Conservation (phyloP, 805 yeast species). For the Komagataella pastoris region DNA sequence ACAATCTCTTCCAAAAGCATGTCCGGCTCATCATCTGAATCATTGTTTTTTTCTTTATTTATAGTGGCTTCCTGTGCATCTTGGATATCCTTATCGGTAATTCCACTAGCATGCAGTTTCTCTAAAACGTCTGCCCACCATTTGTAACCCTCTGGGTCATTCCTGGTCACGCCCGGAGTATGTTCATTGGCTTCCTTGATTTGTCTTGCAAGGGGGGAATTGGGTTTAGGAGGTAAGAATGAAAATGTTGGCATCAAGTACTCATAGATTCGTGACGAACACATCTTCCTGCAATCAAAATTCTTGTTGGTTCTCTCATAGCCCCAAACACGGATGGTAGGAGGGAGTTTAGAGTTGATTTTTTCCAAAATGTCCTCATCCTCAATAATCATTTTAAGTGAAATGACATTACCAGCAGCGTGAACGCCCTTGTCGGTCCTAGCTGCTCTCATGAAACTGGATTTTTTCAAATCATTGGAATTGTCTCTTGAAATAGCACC, state of each 20-base stretch:
- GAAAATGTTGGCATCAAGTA: slow-evolving; percentile 87
- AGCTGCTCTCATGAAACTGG: slow-evolving; percentile 79
- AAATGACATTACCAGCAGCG: slow-evolving; percentile 89
- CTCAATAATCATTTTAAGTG: slow-evolving; percentile 73
- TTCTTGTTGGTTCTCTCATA: slow-evolving; percentile 77
- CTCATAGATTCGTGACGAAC: slow-evolving; percentile 93
- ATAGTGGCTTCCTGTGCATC: slow-evolving; percentile 21
- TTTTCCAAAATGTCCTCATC: slow-evolving; percentile 62
- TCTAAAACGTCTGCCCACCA: slow-evolving; percentile 53
- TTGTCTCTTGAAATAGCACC: slow-evolving; percentile 85
- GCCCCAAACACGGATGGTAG: slow-evolving; percentile 87
- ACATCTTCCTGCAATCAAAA: slow-evolving; percentile 90
- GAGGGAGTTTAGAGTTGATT: slow-evolving; percentile 69
- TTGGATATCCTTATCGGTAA: slow-evolving; percentile 23
- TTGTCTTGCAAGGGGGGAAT: slow-evolving; percentile 47
- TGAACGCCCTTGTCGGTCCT: slow-evolving; percentile 94
- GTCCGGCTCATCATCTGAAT: slow-evolving; percentile 17
- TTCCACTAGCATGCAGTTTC: slow-evolving; percentile 23
- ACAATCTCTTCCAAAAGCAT: slow-evolving; percentile 14
- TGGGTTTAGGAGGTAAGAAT: slow-evolving; percentile 81
- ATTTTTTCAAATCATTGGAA: slow-evolving; percentile 77
- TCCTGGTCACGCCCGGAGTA: slow-evolving; percentile 45
- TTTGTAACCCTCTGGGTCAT: slow-evolving; percentile 52
- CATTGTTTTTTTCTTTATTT: slow-evolving; percentile 21
- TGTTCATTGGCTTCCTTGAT: slow-evolving; percentile 37